A percentile compares a stretch with the other conserved stretches of the same genome.
phyloP scores from a whole-genome alignment of 306 rosid genomes.

The Sechiopsis laciniata region DNA sequence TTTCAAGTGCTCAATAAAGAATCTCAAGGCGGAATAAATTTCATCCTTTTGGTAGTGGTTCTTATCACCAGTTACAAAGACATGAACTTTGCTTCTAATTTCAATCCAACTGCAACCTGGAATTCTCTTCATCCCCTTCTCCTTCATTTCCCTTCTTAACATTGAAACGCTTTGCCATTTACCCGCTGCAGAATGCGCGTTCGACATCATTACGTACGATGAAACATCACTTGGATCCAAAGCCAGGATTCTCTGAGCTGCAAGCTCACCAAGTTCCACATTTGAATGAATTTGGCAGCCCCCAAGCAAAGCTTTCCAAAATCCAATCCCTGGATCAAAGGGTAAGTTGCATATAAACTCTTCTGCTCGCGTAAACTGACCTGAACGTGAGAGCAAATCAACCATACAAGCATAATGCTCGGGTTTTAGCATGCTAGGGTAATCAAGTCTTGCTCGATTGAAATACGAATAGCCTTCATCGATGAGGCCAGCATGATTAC shows the following conservation, averaged over 20 bases:
- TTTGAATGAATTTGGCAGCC: slow-evolving; percentile 86
- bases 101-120: slow-evolving; percentile 97
- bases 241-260: slow-evolving; percentile 51
- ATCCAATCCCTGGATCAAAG: slow-evolving; percentile 73
- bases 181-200: slow-evolving; percentile 83
- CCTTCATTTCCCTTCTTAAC: slow-evolving; percentile 66
- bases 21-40: slow-evolving; percentile 36
- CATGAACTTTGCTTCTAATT: slow-evolving; percentile 50
- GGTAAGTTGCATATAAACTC: slow-evolving; percentile 50
- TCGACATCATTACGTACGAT: slow-evolving; percentile 80
- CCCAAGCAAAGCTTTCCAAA: slow-evolving; percentile 92
- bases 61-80: slow-evolving; percentile 53
- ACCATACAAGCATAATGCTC: slow-evolving; percentile 96
- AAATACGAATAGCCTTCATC: slow-evolving; percentile 63
- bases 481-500: slow-evolving; percentile 82
- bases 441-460: slow-evolving; percentile 41
- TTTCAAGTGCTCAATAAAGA: slow-evolving; percentile 38
- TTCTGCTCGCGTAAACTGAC: slow-evolving; percentile 57
- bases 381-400: slow-evolving; percentile 69
- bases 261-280: slow-evolving; percentile 59
- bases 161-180: slow-evolving; percentile 59
- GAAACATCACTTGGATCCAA: slow-evolving; percentile 80
- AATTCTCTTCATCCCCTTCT: slow-evolving; percentile 67
- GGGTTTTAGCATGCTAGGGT: slow-evolving; percentile 47
- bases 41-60: slow-evolving; percentile 47